These are phyloP conservation scores for Trametes cubensis DNA, from an alignment of 768 basidiomycete genomes.

Conservation along the genomic window DNA sequence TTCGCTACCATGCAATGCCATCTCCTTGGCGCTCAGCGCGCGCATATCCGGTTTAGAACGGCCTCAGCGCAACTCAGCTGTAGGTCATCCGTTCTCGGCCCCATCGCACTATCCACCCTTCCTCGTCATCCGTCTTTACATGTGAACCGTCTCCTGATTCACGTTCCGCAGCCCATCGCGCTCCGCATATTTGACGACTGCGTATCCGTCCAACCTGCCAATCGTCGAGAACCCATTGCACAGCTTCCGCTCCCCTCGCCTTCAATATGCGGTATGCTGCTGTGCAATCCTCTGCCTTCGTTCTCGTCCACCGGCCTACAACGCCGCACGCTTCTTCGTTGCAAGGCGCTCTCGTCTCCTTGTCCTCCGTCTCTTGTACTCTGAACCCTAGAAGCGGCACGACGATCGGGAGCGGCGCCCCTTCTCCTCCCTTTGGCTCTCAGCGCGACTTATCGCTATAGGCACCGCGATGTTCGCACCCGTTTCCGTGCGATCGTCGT, in stretches of 20 bases:
- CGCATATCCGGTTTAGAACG: slow-evolving; percentile 5
- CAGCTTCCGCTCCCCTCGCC: not conserved
- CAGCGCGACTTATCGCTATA: not conserved
- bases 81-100: slow-evolving; percentile 5
- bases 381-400: not conserved
- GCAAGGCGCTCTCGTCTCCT: not conserved
- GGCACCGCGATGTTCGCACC: slow-evolving; percentile 5
- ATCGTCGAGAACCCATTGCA: not conserved
- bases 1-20: slow-evolving; percentile 5
- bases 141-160: slow-evolving; percentile 9
- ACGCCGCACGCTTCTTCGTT: not conserved
- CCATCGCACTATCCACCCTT: not conserved
- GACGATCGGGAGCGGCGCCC: slow-evolving; percentile 9
- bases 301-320: not conserved
- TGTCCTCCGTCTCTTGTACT: not conserved
- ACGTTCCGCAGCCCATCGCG: slow-evolving; percentile 10
- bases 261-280: not conserved
- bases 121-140: slow-evolving; percentile 6
- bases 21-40: not conserved
- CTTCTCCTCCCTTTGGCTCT: not conserved
- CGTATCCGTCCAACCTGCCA: slow-evolving; percentile 1
- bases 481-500: slow-evolving; percentile 11
- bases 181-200: slow-evolving; percentile 3
- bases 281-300: not conserved
- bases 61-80: not conserved